phyloP scores from a whole-genome alignment of 345 rosid genomes.

The Pugionium dolabratum region DNA sequence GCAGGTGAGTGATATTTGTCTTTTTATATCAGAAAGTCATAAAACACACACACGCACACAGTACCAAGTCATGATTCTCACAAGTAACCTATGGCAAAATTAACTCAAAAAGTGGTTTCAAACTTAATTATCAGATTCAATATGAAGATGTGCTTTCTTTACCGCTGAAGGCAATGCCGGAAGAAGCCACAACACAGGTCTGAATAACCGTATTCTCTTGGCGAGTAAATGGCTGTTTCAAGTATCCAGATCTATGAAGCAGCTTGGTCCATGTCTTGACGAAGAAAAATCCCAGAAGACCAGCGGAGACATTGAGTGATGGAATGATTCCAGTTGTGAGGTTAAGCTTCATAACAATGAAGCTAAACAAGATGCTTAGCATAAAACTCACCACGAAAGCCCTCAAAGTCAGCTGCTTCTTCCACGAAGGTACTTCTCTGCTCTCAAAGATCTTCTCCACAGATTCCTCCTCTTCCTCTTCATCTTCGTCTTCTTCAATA shows the following conservation, averaged over 20 bases:
- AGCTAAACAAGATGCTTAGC: slow-evolving; percentile 60
- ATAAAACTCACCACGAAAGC: slow-evolving; percentile 61
- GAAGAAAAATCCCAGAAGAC: slow-evolving; percentile 69
- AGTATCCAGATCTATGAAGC: slow-evolving; percentile 44
- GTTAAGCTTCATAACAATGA: slow-evolving; percentile 72
- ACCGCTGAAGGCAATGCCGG: slow-evolving; percentile 83
- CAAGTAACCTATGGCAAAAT: slow-evolving; percentile 9
- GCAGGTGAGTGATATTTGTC: not conserved
- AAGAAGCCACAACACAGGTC: slow-evolving; percentile 79
- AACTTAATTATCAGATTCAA: not conserved
- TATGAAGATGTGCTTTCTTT: slow-evolving; percentile 25
- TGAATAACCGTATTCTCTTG: slow-evolving; percentile 82
- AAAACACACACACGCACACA: slow-evolving; percentile 25
- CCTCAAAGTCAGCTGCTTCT: slow-evolving; percentile 61
- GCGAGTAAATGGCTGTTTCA: slow-evolving; percentile 65
- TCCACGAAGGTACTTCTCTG: slow-evolving; percentile 62
- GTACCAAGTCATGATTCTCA: slow-evolving; percentile 11
- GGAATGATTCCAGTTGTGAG: slow-evolving; percentile 79
- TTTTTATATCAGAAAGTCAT: not conserved
- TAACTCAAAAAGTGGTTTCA: not conserved
- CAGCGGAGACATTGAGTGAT: slow-evolving; percentile 72
- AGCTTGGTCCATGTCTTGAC: slow-evolving; percentile 66
- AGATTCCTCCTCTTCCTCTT: slow-evolving; percentile 34
- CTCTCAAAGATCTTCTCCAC: slow-evolving; percentile 56
- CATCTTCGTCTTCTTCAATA: slow-evolving; percentile 24